These are phyloP conservation scores for Trichoderma breve DNA, from an alignment of 2,329 filamentous ascomycete species.

Conservation along the genomic window DNA sequence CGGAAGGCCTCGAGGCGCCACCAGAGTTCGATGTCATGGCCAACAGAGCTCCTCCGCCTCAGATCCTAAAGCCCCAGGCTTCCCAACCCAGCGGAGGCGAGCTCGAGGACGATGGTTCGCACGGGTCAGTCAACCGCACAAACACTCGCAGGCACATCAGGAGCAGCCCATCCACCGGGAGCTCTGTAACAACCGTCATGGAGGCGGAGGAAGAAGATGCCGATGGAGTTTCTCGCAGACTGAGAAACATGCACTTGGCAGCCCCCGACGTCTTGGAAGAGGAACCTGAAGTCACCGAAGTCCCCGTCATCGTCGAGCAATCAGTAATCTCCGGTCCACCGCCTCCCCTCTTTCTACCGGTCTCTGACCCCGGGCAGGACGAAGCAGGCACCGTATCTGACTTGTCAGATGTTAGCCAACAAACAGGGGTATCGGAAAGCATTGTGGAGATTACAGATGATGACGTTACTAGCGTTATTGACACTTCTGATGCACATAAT, in stretches of 20 bases:
- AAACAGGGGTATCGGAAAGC: slow-evolving; percentile 15
- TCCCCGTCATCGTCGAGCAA: slow-evolving; percentile 43
- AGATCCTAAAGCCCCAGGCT: slow-evolving; percentile 37
- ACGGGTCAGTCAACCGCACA: slow-evolving; percentile 52
- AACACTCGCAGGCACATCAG: slow-evolving; percentile 80
- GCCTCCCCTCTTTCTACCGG: background rate
- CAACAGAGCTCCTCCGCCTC: slow-evolving; percentile 28
- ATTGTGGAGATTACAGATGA: background rate
- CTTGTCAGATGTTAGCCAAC: slow-evolving; percentile 7
- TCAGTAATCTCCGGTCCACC: slow-evolving; percentile 28
- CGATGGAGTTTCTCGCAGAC: slow-evolving; percentile 44
- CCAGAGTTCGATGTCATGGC: slow-evolving; percentile 43
- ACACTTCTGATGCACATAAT: background rate
- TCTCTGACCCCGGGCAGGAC: slow-evolving; percentile 20
- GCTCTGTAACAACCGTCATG: slow-evolving; percentile 75
- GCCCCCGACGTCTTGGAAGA: slow-evolving; percentile 59
- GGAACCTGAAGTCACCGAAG: slow-evolving; percentile 41
- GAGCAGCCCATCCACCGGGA: slow-evolving; percentile 76
- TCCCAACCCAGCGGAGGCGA: slow-evolving; percentile 30
- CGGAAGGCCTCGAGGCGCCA: slow-evolving; percentile 71
- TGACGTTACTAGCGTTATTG: background rate
- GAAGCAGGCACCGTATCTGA: slow-evolving; percentile 19
- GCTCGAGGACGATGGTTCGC: slow-evolving; percentile 49
- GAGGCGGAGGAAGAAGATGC: slow-evolving; percentile 77
- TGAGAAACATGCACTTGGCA: slow-evolving; percentile 49